These are phyloP conservation scores for Fusarium proliferatum DNA, from an alignment of 2,329 filamentous ascomycete species.

Conservation along the genomic window DNA sequence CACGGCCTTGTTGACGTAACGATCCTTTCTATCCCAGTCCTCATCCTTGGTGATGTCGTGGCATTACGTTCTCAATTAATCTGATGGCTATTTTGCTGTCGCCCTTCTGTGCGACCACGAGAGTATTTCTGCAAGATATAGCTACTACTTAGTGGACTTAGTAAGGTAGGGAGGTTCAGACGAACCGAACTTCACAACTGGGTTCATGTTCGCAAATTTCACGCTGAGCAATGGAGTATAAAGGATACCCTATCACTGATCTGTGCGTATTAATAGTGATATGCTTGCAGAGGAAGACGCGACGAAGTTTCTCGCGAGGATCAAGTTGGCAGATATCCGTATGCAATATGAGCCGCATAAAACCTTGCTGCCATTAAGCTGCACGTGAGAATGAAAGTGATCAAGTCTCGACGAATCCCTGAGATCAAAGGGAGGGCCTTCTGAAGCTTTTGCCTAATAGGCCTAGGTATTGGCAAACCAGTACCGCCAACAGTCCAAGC, in stretches of 20 bases:
- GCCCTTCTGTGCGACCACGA: neutral
- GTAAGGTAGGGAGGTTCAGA: neutral
- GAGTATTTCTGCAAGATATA: neutral
- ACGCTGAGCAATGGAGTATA: conserved; percentile 13
- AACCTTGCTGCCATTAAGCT: conserved; percentile 1
- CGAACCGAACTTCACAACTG: neutral
- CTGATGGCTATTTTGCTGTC: neutral
- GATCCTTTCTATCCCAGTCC: neutral
- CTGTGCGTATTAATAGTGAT: neutral
- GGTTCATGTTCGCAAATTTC: conserved; percentile 1
- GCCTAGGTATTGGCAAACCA: neutral
- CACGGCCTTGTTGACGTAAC: too few relatives aligned
- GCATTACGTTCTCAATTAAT: neutral
- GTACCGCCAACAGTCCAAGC: conserved; percentile 31
- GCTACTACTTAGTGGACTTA: neutral
- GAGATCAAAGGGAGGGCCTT: conserved; percentile 2
- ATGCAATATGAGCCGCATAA: neutral
- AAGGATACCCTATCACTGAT: neutral
- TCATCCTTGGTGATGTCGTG: neutral
- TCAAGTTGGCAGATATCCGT: neutral
- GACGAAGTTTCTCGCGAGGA: neutral
- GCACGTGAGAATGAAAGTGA: conserved; percentile 17
- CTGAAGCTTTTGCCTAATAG: neutral
- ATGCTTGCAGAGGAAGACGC: neutral
- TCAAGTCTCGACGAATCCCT: conserved; percentile 1